These are phyloP conservation scores for Candida tammaniensis DNA, from an alignment of 805 yeast species.

Conservation along the genomic window DNA sequence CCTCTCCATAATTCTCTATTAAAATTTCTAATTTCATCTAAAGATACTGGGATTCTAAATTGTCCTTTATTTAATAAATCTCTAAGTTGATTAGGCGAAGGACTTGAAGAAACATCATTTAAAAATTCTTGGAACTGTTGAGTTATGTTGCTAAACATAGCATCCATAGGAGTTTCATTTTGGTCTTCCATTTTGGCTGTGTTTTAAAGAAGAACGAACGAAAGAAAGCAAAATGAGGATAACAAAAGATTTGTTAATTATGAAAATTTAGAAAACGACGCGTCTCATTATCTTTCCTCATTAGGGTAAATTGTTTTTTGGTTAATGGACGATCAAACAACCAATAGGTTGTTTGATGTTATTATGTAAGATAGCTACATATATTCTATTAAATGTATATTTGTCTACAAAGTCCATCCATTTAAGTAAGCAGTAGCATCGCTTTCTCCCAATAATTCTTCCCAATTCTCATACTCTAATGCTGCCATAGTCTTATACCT, in stretches of 20 bases:
- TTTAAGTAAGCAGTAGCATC: conserved; percentile 18
- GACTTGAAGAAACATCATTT: conserved; percentile 48
- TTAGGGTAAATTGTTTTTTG: conserved; percentile 19
- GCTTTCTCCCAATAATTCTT: conserved; percentile 30
- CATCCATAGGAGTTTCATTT: conserved; percentile 36
- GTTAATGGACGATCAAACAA: conserved; percentile 1
- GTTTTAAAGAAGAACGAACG: too few species aligned
- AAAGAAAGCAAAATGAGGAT: too few species aligned
- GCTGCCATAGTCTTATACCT: conserved; percentile 71
- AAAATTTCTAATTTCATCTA: conserved; percentile 86
- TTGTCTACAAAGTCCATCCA: conserved; percentile 26
- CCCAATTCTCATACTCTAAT: conserved; percentile 66
- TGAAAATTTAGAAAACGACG: conserved; percentile 15
- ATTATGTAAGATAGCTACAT: not conserved
- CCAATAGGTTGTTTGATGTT: not conserved
- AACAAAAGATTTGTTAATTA: too few species aligned
- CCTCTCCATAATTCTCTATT: conserved; percentile 79
- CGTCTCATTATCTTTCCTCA: conserved; percentile 26
- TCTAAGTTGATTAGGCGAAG: conserved; percentile 63
- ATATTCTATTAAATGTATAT: not conserved
- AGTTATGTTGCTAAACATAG: conserved; percentile 73
- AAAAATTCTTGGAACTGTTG: conserved; percentile 87
- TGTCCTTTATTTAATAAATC: conserved; percentile 67
- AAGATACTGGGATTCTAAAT: conserved; percentile 66
- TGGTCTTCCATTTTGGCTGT: conserved; percentile 12